Percentiles rank a stretch among this genome's conserved stretches.
These are phyloP conservation scores for Calocybe gangraenosa DNA, from an alignment of 768 basidiomycete species.

Conservation along the genomic window DNA sequence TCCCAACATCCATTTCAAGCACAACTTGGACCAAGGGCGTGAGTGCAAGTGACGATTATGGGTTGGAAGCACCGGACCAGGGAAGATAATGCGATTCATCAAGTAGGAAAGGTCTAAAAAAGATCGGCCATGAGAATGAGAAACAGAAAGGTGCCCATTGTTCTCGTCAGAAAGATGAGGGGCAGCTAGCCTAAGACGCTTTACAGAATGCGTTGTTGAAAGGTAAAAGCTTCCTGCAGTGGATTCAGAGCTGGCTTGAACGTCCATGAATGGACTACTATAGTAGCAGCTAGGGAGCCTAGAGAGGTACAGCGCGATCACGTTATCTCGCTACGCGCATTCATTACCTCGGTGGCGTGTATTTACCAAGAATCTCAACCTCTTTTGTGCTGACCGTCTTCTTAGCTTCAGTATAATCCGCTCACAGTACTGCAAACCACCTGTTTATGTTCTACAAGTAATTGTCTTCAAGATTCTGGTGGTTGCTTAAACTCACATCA, in stretches of 20 bases:
- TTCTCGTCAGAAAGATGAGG: slow-evolving; percentile 11
- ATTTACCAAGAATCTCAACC: no score
- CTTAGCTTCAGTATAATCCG: no score
- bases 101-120: slow-evolving; percentile 9
- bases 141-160: not conserved
- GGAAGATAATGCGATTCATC: slow-evolving; percentile 13
- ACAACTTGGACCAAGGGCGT: slow-evolving; percentile 25
- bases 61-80: slow-evolving; percentile 8
- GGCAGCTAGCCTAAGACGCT: slow-evolving; percentile 31
- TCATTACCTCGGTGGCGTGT: slow-evolving; percentile 1
- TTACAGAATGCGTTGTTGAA: slow-evolving; percentile 36
- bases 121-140: slow-evolving; percentile 11
- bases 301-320: no score
- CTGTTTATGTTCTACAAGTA: no score
- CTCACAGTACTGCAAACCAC: no score
- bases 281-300: no score
- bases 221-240: slow-evolving; percentile 38
- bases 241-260: slow-evolving; percentile 20
- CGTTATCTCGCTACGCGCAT: no score
- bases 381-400: no score
- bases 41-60: slow-evolving; percentile 17
- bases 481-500: no score
- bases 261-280: slow-evolving; percentile 8
- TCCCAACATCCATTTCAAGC: slow-evolving; percentile 27
- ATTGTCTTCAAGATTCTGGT: no score